These are phyloP conservation scores for Pelargonium citronellum DNA, from an alignment of 441 rosid genomes.

Conservation along the genomic window DNA sequence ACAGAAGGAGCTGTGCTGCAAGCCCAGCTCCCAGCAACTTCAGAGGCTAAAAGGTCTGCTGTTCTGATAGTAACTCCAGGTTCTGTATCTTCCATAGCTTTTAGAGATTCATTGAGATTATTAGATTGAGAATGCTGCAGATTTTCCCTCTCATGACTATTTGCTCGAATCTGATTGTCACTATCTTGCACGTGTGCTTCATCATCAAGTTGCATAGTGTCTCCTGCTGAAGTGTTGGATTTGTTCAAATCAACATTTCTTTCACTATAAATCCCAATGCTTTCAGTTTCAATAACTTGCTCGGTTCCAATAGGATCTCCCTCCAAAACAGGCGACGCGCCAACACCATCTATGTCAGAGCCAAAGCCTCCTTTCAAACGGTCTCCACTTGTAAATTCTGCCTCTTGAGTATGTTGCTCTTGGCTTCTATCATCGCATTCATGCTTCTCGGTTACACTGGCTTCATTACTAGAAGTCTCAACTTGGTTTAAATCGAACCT, in stretches of 20 bases:
- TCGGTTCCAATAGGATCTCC: constrained; percentile 68
- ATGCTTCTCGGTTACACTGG: constrained; percentile 80
- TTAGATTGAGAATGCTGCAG: constrained; percentile 26
- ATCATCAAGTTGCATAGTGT: constrained; percentile 73
- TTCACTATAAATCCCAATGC: constrained; percentile 45
- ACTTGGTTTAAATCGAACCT: constrained; percentile 35
- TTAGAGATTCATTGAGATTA: constrained; percentile 34
- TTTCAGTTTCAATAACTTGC: constrained; percentile 72
- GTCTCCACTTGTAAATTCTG: constrained; percentile 52
- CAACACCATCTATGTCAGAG: constrained; percentile 65
- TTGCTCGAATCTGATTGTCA: constrained; percentile 29
- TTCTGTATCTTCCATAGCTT: constrained; percentile 51
- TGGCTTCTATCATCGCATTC: constrained; percentile 71
- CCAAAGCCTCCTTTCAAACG: constrained; percentile 64
- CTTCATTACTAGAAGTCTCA: constrained; percentile 55
- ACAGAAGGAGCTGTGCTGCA: constrained; percentile 76
- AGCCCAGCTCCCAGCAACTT: constrained; percentile 89
- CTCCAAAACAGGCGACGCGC: constrained; percentile 50
- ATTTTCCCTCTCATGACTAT: constrained; percentile 23
- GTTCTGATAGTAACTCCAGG: constrained; percentile 60
- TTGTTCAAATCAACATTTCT: constrained; percentile 37
- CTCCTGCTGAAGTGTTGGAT: constrained; percentile 41
- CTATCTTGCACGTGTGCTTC: constrained; percentile 46
- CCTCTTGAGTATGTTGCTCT: constrained; percentile 72
- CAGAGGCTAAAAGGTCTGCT: constrained; percentile 77